Base-by-base conservation (phyloP, 306 rosid genomes). In the Ormosia semicastrata region DNA sequence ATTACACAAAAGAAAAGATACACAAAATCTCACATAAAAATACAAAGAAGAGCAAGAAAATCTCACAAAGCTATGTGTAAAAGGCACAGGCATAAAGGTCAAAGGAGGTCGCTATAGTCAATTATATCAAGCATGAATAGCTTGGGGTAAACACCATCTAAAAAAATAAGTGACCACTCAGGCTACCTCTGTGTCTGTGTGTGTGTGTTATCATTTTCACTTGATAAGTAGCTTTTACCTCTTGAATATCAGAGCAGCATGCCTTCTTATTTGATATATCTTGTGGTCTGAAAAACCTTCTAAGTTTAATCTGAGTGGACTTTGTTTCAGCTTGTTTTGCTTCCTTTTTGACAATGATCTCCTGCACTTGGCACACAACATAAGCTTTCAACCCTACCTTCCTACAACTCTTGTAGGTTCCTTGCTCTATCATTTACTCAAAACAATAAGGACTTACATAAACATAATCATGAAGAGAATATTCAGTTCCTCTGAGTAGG, bases 251-350 rank as follows among this genome's bases (percentile, higher is more conserved):
- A 75, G 88, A 87, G 82, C 80, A 54, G 77, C 81, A 87, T 37
- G 90, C 88, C 87, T 91, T 93, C 85, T 90, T 91, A 75, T 60
- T 72, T 54, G 94, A 92, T 68, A 93, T 86, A 76, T 93, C 99
- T 78, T 95, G 98, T 18, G 99, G 99, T 73, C 98, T 89, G 85
- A 85, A 93, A 82, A 89, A 90, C 87, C 94, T 90, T 83, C 97
- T 87, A 66, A 95, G 86, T 89, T 88, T 92, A 62, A 92, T 86
- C 88, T 89, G 65, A 8, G 92, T 87, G 41, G 89, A 80, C 63
- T 68, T 80, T 6, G 52, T 39, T 11, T 77, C 74, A 58, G 84
- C 50, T 75, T 54, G 69, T 58, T 83, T 85, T 15, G 71, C 39
- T 70, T 85, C 90, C 81, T 80, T 84, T 44, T 74, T 50, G 33